Base-by-base conservation (phyloP, 2,329 filamentous ascomycete species). In the Trichoderma oligosporum region DNA sequence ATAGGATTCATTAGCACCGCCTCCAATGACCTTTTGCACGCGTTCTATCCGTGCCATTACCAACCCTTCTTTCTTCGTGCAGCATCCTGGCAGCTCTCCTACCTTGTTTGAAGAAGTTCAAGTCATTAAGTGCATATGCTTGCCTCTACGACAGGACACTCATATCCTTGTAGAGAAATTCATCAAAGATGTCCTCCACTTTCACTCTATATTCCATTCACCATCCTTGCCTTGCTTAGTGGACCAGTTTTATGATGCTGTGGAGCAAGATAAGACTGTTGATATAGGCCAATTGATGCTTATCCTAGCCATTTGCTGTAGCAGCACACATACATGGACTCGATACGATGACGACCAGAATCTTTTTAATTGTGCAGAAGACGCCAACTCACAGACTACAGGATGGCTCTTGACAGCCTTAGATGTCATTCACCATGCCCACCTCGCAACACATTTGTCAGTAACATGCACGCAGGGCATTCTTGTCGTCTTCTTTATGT, bases 391-490 rank as follows among this genome's bases (percentile, higher is more conserved):
- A 0, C 69, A 70, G 39, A 57, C 67, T 7, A 54, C 62, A 0
- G 61, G 56, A n/a, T 77, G 73, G 73, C 59, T 70, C 25, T 67
- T 69, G 18, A 65, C 69, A 0, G 67, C 70, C 1, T 62, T 74
- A 20, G 67, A 72, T 31, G 63, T 74, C 5, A 66, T 75, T 11
- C 70, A 74, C n/a, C 62, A 72, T 24, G 66, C 65, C 2, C 68
- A 70, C 11, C 60, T 67, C 5, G 63, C 61, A 6, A 60, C 60
- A 0, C 61, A 67, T 3, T 45, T 59, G 0, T 71, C 68, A 1
- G 54, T 77, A 1, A 70, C 74, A 41, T 66, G 64, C 20, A 68
- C 70, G 5, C 71, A 77, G 36, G 73, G 71, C 4, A 66, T 73
- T 36, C 57, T 73, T 1, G 65, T 77, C 27, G 56, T 76, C 2